These are phyloP conservation scores for Pseudocohnilembus persalinus DNA, from an alignment of 169 alveolate species.

Conservation along the genomic window DNA sequence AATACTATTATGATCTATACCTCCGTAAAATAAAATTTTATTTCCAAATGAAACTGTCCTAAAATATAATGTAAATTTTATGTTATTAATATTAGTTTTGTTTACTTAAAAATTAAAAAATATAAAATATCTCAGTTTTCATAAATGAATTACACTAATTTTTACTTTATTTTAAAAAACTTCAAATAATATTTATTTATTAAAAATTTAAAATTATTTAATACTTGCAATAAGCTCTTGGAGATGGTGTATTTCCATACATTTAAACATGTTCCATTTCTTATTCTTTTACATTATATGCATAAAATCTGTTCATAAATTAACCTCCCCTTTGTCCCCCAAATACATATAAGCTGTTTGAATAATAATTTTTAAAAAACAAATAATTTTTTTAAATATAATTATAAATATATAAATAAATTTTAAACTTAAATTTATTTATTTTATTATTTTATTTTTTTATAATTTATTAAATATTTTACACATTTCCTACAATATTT, in stretches of 20 bases:
- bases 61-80: too few species aligned
- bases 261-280: conserved; percentile 30
- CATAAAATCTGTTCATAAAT: conserved; percentile 28
- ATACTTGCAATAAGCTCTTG: conserved; percentile 49
- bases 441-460: too few species aligned
- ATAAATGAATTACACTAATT: neutral
- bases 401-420: neutral
- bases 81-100: too few species aligned
- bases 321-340: conserved; percentile 42
- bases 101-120: neutral
- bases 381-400: conserved; percentile 20
- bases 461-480: too few species aligned
- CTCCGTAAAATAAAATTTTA: conserved; percentile 50
- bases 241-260: conserved; percentile 43
- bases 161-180: neutral
- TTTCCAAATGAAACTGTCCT: conserved; percentile 42
- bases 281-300: conserved; percentile 34
- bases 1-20: conserved; percentile 30
- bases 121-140: neutral
- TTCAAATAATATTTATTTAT: too few species aligned
- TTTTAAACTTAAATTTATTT: too few species aligned
- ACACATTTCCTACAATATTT: conserved; percentile 33
- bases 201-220: too few species aligned
- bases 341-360: conserved; percentile 26
- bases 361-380: too few species aligned